Evolutionary conservation across 2,329 filamentous ascomycete species (phyloP).

Genomic region (Phyllosticta ampelicida): DNA sequence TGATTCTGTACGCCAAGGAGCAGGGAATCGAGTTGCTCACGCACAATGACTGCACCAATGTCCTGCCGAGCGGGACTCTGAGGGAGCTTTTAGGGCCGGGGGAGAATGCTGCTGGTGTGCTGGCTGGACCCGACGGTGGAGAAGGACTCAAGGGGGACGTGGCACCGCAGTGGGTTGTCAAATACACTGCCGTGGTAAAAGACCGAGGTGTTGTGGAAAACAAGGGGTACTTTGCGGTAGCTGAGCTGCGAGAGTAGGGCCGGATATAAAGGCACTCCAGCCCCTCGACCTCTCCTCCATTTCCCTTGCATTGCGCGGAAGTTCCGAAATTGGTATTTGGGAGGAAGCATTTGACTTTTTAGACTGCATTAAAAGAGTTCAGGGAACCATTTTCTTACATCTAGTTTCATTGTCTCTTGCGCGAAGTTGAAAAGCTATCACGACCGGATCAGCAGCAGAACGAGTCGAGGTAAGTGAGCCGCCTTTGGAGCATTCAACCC

Average conservation of each 20-base stretch:
- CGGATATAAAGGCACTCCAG: not conserved
- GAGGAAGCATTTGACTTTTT: not conserved
- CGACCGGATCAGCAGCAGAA: not conserved
- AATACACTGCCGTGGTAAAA: slow-evolving; percentile 92
- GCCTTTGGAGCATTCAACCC: not conserved
- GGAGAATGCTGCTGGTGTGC: slow-evolving; percentile 60
- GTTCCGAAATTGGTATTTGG: not conserved
- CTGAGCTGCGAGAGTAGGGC: slow-evolving; percentile 47
- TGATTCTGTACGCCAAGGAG: slow-evolving; percentile 74
- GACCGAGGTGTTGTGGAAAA: slow-evolving; percentile 94
- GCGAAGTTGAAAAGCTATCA: not conserved
- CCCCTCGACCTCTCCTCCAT: not conserved
- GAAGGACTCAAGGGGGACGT: slow-evolving; percentile 65
- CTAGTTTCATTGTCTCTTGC: not conserved
- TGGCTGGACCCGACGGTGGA: slow-evolving; percentile 49
- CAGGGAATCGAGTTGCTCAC: slow-evolving; percentile 79
- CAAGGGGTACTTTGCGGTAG: slow-evolving; percentile 92
- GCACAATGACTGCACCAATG: slow-evolving; percentile 87
- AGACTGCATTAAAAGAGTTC: not conserved
- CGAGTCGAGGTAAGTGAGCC: not conserved
- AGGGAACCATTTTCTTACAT: not conserved
- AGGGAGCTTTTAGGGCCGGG: slow-evolving; percentile 70
- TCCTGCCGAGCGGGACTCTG: slow-evolving; percentile 75
- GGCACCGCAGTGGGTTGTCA: slow-evolving; percentile 85
- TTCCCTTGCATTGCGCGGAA: not conserved